phyloP scores from a whole-genome alignment of 345 rosid species.

The Raphanus sativus region DNA sequence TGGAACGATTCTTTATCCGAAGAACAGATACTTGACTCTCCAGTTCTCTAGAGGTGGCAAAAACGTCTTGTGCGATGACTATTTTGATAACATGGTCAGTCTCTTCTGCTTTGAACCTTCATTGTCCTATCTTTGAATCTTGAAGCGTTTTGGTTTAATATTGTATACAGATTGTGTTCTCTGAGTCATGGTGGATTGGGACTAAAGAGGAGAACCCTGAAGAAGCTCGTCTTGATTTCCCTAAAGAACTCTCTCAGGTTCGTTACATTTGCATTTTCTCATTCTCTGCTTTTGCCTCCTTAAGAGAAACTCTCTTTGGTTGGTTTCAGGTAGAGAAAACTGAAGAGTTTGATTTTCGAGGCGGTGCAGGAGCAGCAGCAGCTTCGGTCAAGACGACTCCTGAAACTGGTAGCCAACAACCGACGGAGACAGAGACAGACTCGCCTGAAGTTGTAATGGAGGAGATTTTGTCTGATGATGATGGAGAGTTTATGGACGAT shows the following conservation, averaged over 20 bases:
- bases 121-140: background rate
- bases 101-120: background rate
- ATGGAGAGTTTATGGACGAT: constrained; percentile 34
- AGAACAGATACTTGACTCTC: constrained; percentile 33
- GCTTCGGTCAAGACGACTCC: constrained; percentile 42
- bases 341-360: constrained; percentile 68
- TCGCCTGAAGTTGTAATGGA: constrained; percentile 53
- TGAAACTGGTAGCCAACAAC: constrained; percentile 46
- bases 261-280: constrained; percentile 5
- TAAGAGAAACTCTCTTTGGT: constrained; percentile 5
- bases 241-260: constrained; percentile 71
- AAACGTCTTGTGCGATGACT: constrained; percentile 49
- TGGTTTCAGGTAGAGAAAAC: constrained; percentile 51
- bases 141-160: constrained; percentile 2
- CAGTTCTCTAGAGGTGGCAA: constrained; percentile 82
- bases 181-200: constrained; percentile 98
- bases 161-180: constrained; percentile 69
- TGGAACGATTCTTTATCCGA: constrained; percentile 55
- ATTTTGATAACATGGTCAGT: constrained; percentile 41
- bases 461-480: constrained; percentile 50
- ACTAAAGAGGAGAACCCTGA: constrained; percentile 82
- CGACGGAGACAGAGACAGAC: constrained; percentile 43
- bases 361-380: constrained; percentile 77
- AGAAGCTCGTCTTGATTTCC: constrained; percentile 74
- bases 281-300: background rate